A percentile compares a stretch with the other conserved stretches of the same genome.
Conservation (phyloP, 768 basidiomycete genomes). For the button mushroom (Agaricus bisporus) region DNA sequence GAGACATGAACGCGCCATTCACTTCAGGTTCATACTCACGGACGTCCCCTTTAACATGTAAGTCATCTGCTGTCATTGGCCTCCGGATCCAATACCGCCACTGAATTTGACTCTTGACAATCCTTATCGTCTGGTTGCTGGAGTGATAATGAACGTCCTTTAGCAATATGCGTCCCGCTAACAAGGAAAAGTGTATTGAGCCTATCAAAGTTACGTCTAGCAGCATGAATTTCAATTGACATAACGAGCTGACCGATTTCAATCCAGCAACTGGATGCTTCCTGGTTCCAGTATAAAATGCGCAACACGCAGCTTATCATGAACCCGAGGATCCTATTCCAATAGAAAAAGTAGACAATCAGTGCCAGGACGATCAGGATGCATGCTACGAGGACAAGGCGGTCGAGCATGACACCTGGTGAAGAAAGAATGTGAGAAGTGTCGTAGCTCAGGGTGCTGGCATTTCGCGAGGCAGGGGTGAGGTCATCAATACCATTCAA, state of each 20-base stretch:
- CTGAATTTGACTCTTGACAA: constrained; percentile 79
- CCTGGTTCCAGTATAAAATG: constrained; percentile 71
- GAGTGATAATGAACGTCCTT: constrained; percentile 89
- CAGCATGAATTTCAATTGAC: neutral
- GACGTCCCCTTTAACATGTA: constrained; percentile 47
- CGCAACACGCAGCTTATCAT: constrained; percentile 63
- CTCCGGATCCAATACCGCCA: constrained; percentile 94
- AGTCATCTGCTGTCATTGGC: constrained; percentile 70
- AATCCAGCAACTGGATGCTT: constrained; percentile 75
- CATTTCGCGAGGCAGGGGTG: neutral
- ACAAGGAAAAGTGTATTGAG: constrained; percentile 85
- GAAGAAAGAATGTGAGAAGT: neutral
- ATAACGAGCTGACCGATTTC: constrained; percentile 55
- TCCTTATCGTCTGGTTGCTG: constrained; percentile 82
- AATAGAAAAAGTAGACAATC: constrained; percentile 83
- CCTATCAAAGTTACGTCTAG: constrained; percentile 36
- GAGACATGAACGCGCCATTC: neutral
- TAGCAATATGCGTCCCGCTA: constrained; percentile 82
- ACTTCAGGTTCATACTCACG: constrained; percentile 31
- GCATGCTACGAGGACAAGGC: constrained; percentile 57
- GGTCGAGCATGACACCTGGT: constrained; percentile 43
- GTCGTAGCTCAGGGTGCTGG: neutral
- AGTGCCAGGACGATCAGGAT: constrained; percentile 49
- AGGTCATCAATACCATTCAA: neutral
- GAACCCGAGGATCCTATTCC: constrained; percentile 78